phyloP scores from a whole-genome alignment of 192 early-diverging fungal genomes.

The Entomortierella parvispora region DNA sequence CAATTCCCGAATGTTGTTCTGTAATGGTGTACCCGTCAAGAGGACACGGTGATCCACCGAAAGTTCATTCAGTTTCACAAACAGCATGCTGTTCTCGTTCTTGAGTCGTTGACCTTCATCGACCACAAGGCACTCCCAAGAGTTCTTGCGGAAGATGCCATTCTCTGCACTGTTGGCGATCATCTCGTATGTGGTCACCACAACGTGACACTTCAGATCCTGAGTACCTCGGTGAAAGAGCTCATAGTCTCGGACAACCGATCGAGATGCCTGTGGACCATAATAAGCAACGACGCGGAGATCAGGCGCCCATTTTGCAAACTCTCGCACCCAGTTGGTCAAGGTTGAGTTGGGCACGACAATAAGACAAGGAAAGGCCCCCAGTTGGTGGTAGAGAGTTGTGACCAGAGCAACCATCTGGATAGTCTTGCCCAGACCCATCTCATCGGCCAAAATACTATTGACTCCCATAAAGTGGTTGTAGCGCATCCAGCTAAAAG shows the following conservation, averaged over 20 bases:
- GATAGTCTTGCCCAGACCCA: slow-evolving; percentile 83
- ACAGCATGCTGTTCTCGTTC: slow-evolving; percentile 70
- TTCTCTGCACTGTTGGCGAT: slow-evolving; percentile 57
- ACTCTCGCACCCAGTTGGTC: slow-evolving; percentile 79
- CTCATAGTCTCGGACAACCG: slow-evolving; percentile 65
- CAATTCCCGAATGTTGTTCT: slow-evolving; percentile 78
- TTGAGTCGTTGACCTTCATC: slow-evolving; percentile 87
- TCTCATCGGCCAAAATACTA: slow-evolving; percentile 80
- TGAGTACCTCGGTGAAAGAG: slow-evolving; percentile 47
- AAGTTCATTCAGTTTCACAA: slow-evolving; percentile 63
- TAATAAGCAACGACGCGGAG: slow-evolving; percentile 65
- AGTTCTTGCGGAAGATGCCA: slow-evolving; percentile 51
- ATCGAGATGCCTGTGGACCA: slow-evolving; percentile 57
- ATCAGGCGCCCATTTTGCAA: slow-evolving; percentile 74
- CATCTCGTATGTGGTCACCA: slow-evolving; percentile 75
- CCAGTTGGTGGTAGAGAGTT: slow-evolving; percentile 55
- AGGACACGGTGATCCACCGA: slow-evolving; percentile 63
- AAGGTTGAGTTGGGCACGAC: slow-evolving; percentile 72
- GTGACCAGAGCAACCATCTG: slow-evolving; percentile 73
- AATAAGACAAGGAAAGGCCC: slow-evolving; percentile 71
- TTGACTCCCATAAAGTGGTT: slow-evolving; percentile 68
- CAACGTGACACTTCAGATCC: slow-evolving; percentile 71
- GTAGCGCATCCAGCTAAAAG: slow-evolving; percentile 71
- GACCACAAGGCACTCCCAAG: slow-evolving; percentile 73
- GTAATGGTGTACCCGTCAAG: slow-evolving; percentile 78